Evolutionary conservation across 139 green algal species (phyloP), one percentile per base, ranked within the genome.

Genomic region (Edaphochlamys debaryana): DNA sequence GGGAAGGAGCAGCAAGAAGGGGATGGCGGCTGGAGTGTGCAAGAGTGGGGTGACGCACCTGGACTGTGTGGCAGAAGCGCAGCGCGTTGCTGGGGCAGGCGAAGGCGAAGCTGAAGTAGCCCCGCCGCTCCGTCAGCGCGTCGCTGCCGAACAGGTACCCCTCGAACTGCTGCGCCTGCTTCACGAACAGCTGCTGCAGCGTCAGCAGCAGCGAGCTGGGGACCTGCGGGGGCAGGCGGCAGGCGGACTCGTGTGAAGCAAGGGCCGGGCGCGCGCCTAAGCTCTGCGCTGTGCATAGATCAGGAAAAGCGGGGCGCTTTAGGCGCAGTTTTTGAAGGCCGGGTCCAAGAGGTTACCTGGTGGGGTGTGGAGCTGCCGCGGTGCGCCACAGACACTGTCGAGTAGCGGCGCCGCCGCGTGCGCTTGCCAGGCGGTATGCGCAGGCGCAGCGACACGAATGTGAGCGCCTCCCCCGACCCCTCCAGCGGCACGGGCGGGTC

Each of bases 111-210:
- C 84, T 81, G 79, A 86, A 94, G 13, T 85, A 85, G 29, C 87
- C 91, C 11, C 42, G 41, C 56, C 80, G 40, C 29, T 79, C 69
- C 3, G 69, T 86, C 37, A 66, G 58, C 34, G 25, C 42, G 7
- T 82, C 79, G 20, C 79, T 72, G 13, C 89, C 69, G 85, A 94
- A 97, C 54, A 95, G 81, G 87, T 94, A 96, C 48, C 93, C 93
- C 1, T 68, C 56, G 64, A 95, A 96, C 85, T 97, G 94, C 90
- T 93, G 91, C 25, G 92, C 93, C 64, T 91, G 85, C 41, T 88
- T 83, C 63, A 91, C 89, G 34, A 96, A 64, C n/a, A 91, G 58
- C 60, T 96, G 87, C 48, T 94, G 85, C 79, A 96, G 76, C 30
- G 70, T 42, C 13, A 77, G 64, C 7, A 80, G 69, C 19, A 89